Evolutionary conservation across 1,284 basidiomycete species (phyloP).

Genomic region (Anthracocystis panici-leucophaei): DNA sequence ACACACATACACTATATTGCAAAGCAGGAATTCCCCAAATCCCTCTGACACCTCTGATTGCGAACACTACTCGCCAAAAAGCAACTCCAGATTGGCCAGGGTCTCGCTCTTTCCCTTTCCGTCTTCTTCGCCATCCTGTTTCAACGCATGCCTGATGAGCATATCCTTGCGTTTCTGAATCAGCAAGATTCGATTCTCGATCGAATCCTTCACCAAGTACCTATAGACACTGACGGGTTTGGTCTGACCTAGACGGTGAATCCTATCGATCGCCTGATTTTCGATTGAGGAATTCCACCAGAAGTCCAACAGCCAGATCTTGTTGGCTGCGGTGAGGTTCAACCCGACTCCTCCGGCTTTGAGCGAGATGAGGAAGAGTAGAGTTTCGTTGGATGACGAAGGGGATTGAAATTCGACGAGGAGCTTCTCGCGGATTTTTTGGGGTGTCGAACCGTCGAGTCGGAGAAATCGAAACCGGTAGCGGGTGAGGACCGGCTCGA

Average conservation of each 20-base stretch:
- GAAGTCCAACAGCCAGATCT: conserved; percentile 67
- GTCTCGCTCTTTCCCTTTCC: conserved; percentile 47
- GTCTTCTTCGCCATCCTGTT: background rate
- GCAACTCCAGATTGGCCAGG: conserved; percentile 60
- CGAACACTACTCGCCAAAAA: conserved; percentile 58
- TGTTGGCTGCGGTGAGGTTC: conserved; percentile 66
- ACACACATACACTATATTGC: background rate
- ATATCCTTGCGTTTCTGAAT: conserved; percentile 96
- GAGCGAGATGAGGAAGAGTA: conserved; percentile 88
- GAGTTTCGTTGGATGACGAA: conserved; percentile 76
- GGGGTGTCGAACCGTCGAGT: conserved; percentile 92
- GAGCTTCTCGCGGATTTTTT: conserved; percentile 82
- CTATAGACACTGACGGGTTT: conserved; percentile 89
- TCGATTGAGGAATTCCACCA: conserved; percentile 73
- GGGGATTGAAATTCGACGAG: conserved; percentile 81
- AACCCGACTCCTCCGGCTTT: conserved; percentile 92
- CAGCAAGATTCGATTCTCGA: conserved; percentile 76
- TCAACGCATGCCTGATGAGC: conserved; percentile 76
- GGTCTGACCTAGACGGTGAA: conserved; percentile 88
- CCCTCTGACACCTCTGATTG: too few relatives aligned
- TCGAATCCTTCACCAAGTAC: conserved; percentile 91
- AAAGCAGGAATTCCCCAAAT: background rate
- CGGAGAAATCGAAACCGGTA: conserved; percentile 56
- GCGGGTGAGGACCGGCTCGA: conserved; percentile 55
- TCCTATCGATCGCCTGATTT: conserved; percentile 77